Percentiles rank a stretch among this genome's conserved stretches.
Evolutionary conservation across 306 rosid genomes (phyloP).

Genomic region (Malus asiatica): DNA sequence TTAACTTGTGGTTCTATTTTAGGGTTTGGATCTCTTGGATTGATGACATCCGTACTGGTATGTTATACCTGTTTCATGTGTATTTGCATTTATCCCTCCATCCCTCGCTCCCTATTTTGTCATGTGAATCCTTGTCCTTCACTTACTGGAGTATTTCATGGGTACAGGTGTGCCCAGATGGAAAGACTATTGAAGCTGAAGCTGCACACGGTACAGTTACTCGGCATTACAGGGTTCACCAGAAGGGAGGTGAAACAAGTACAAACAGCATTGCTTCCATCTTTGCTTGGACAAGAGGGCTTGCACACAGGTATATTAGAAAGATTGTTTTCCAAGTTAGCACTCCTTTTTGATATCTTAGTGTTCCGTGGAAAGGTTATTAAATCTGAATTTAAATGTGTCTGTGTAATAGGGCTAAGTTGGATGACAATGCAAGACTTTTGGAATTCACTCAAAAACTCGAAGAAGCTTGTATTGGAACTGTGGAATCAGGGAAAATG

Average conservation of each 20-base stretch:
- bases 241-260: slow-evolving; percentile 96
- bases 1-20: slow-evolving; percentile 22
- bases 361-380: not conserved
- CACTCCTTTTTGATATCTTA: not conserved
- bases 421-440: slow-evolving; percentile 71
- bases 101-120: not conserved
- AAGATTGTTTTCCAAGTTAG: not conserved
- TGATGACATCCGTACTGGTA: slow-evolving; percentile 99
- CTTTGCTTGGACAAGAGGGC: slow-evolving; percentile 96
- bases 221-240: slow-evolving; percentile 87
- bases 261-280: slow-evolving; percentile 97
- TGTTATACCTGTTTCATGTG: slow-evolving; percentile 7
- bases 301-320: slow-evolving; percentile 64
- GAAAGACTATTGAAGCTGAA: slow-evolving; percentile 95
- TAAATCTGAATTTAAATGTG: not conserved
- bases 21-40: slow-evolving; percentile 98
- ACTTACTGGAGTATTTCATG: slow-evolving; percentile 15
- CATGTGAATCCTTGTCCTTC: not conserved
- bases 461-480: slow-evolving; percentile 76
- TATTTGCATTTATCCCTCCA: not conserved
- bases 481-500: slow-evolving; percentile 91
- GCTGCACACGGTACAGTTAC: slow-evolving; percentile 99
- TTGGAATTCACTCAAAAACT: slow-evolving; percentile 66
- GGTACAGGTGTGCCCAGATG: slow-evolving; percentile 86
- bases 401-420: slow-evolving; percentile 61